These are phyloP conservation scores for Penicillium verhagenii DNA, from an alignment of 495 filamentous ascomycete species.

Conservation along the genomic window DNA sequence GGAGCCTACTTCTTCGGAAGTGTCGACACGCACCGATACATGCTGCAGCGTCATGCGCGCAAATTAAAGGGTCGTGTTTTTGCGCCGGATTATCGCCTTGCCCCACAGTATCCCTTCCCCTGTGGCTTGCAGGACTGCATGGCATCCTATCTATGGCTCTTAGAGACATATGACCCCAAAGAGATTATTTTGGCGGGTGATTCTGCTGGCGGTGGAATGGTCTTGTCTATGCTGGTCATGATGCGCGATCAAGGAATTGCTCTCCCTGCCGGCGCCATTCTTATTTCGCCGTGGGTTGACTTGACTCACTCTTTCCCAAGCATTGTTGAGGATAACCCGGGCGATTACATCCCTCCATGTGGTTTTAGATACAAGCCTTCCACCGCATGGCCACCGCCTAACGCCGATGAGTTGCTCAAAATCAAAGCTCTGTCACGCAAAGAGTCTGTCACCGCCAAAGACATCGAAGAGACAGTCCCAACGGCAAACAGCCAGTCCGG, in stretches of 20 bases:
- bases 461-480: slow-evolving; percentile 15
- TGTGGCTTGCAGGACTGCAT: slow-evolving; percentile 88
- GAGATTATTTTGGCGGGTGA: slow-evolving; percentile 86
- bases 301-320: slow-evolving; percentile 93
- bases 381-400: slow-evolving; percentile 85
- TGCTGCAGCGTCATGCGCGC: slow-evolving; percentile 90
- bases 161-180: slow-evolving; percentile 68
- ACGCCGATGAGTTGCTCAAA: slow-evolving; percentile 62
- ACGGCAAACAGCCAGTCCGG: slow-evolving; percentile 22
- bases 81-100: slow-evolving; percentile 82
- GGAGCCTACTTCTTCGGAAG: slow-evolving; percentile 86
- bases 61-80: slow-evolving; percentile 88
- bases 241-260: slow-evolving; percentile 79
- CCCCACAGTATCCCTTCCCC: slow-evolving; percentile 93
- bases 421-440: slow-evolving; percentile 38
- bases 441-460: slow-evolving; percentile 30
- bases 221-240: slow-evolving; percentile 73
- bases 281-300: slow-evolving; percentile 93
- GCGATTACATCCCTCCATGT: slow-evolving; percentile 83
- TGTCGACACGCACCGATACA: slow-evolving; percentile 92
- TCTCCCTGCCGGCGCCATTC: slow-evolving; percentile 81
- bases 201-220: slow-evolving; percentile 88
- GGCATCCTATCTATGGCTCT: slow-evolving; percentile 78
- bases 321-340: slow-evolving; percentile 65
- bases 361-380: slow-evolving; percentile 88